phyloP scores from a whole-genome alignment of 345 rosid species.

The Rhodomyrtus tomentosa region DNA sequence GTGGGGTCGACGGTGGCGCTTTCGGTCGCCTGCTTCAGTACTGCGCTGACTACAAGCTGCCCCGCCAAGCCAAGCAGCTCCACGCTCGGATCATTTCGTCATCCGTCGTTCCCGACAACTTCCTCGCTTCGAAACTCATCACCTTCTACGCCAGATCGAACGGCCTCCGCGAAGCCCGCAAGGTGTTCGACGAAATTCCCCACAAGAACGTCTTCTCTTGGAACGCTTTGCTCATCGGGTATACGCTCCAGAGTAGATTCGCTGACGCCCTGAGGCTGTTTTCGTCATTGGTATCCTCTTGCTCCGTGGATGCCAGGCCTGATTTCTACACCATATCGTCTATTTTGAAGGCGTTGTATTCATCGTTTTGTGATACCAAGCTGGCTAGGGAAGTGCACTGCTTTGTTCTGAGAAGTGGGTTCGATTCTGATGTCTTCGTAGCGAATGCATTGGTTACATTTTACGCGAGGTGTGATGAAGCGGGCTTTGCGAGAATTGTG shows the following conservation, averaged over 20 bases:
- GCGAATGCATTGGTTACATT: conserved; percentile 55
- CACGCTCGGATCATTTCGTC: conserved; percentile 51
- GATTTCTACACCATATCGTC: conserved; percentile 50
- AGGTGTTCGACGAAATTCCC: conserved; percentile 62
- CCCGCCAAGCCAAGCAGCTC: conserved; percentile 65
- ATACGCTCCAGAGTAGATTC: conserved; percentile 39
- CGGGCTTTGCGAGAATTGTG: conserved; percentile 35
- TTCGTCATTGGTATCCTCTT: conserved; percentile 18
- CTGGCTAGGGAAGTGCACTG: conserved; percentile 55
- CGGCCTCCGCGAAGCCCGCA: conserved; percentile 32
- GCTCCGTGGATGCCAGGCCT: conserved; percentile 18
- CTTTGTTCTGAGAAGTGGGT: conserved; percentile 36
- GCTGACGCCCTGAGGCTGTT: conserved; percentile 36
- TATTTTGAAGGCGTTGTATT: conserved; percentile 45
- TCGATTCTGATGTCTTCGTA: conserved; percentile 42
- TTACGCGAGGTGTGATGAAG: conserved; percentile 41
- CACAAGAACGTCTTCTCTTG: conserved; percentile 44
- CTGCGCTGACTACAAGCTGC: conserved; percentile 37
- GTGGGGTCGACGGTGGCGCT: conserved; percentile 23
- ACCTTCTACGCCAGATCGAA: conserved; percentile 31
- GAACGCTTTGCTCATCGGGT: conserved; percentile 68
- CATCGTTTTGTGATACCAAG: conserved; percentile 12
- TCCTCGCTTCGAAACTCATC: conserved; percentile 67
- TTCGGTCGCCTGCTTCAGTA: conserved; percentile 57
- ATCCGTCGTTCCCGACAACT: conserved; percentile 51